Percentiles rank a stretch among this genome's conserved stretches.
Conservation (phyloP, 2,329 filamentous ascomycete species). For the Pseudogymnoascus sp. region DNA sequence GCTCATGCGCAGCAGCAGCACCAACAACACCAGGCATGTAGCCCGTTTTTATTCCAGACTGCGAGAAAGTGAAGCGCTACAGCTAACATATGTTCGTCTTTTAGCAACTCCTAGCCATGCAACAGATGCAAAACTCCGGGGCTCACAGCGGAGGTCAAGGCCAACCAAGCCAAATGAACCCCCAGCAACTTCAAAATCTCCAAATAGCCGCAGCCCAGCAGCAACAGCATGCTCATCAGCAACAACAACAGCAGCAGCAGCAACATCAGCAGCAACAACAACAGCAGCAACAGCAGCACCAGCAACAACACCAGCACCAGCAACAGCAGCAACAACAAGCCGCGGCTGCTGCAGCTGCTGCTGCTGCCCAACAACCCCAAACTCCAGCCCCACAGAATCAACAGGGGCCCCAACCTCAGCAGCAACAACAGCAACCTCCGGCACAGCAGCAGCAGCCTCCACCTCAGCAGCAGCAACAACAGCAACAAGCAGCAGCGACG, state of each 20-base stretch:
- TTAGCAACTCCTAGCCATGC: conserved; percentile 37
- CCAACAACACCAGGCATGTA: conserved; percentile 21
- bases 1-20: conserved; percentile 24
- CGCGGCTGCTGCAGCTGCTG: conserved; percentile 14
- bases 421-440: conserved; percentile 32
- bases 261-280: conserved; percentile 33
- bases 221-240: conserved; percentile 38
- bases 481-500: conserved; percentile 31
- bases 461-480: conserved; percentile 30
- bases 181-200: conserved; percentile 37
- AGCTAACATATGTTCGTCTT: neutral
- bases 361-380: conserved; percentile 22
- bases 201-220: conserved; percentile 32
- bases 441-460: conserved; percentile 32
- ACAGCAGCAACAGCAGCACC: conserved; percentile 21
- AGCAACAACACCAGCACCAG: conserved; percentile 29
- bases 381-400: conserved; percentile 30
- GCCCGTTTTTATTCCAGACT: neutral
- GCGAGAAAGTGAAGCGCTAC: neutral
- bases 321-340: conserved; percentile 18
- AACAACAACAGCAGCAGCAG: conserved; percentile 33
- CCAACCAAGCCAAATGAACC: conserved; percentile 41
- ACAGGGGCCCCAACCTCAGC: conserved; percentile 35
- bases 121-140: conserved; percentile 36
- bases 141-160: conserved; percentile 35